Conservation (phyloP, 257 asterid genomes). For the Nicotiana tomentosiformis region DNA sequence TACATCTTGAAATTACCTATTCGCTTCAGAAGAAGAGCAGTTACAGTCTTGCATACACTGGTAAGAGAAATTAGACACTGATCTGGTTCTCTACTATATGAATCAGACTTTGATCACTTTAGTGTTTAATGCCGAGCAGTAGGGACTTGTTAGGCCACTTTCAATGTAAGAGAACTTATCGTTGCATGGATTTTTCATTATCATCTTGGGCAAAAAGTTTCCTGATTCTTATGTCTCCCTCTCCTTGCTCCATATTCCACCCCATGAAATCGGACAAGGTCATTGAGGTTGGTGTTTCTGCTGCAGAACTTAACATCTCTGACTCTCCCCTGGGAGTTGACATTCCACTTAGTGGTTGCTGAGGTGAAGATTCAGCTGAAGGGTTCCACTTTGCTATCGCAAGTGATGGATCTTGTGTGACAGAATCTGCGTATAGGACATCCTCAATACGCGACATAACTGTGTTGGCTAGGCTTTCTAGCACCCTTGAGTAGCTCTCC, state of each 20-base stretch:
- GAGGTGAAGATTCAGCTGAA: slow-evolving; percentile 29
- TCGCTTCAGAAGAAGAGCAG: slow-evolving; percentile 21
- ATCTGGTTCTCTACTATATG: too few relatives aligned
- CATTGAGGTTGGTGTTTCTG: slow-evolving; percentile 48
- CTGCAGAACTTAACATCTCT: slow-evolving; percentile 28
- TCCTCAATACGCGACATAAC: slow-evolving; percentile 74
- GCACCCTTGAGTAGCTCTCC: slow-evolving; percentile 86
- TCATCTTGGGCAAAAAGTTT: slow-evolving; percentile 19
- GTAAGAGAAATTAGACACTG: neutral
- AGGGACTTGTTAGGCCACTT: slow-evolving; percentile 44
- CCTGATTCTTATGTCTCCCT: slow-evolving; percentile 27
- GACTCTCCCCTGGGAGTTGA: slow-evolving; percentile 32
- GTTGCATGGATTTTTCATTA: slow-evolving; percentile 15
- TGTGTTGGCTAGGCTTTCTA: slow-evolving; percentile 83
- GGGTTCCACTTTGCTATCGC: slow-evolving; percentile 24
- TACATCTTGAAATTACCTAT: slow-evolving; percentile 23
- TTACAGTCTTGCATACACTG: slow-evolving; percentile 4
- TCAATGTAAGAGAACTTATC: slow-evolving; percentile 42
- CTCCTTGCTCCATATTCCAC: slow-evolving; percentile 41
- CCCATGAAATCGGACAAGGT: slow-evolving; percentile 71
- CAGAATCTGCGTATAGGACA: slow-evolving; percentile 62
- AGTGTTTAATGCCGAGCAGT: slow-evolving; percentile 47
- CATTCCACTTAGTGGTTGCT: slow-evolving; percentile 29
- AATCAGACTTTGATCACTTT: neutral
- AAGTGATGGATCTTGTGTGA: slow-evolving; percentile 48